Percentiles rank a stretch among this genome's conserved stretches.
These are phyloP conservation scores for Verticillium albo-atrum DNA, from an alignment of 2,329 filamentous ascomycete genomes.

Conservation along the genomic window DNA sequence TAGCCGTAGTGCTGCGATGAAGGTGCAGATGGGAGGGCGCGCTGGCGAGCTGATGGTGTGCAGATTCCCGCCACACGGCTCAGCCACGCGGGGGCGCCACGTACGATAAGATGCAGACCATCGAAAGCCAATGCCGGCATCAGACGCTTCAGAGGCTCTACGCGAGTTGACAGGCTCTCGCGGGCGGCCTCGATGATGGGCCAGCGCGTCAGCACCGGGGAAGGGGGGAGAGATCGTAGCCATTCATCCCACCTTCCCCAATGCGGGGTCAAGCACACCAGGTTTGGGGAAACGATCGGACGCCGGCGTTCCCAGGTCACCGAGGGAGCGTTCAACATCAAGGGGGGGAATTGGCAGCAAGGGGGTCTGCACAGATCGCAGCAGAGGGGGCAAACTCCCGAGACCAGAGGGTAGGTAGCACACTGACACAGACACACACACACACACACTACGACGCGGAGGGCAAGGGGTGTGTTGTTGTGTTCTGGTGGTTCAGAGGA, in stretches of 20 bases:
- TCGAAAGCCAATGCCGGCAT: not conserved
- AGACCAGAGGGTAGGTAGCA: not conserved
- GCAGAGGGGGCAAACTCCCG: not conserved
- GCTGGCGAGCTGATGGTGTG: not conserved
- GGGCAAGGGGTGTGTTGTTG: not conserved
- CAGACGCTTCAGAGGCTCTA: not conserved
- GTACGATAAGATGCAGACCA: not conserved
- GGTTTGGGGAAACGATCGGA: not conserved
- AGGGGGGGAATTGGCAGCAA: not conserved
- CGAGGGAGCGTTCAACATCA: not conserved
- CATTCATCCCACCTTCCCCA: not conserved
- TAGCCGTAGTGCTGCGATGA: not conserved
- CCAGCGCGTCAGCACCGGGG: not conserved
- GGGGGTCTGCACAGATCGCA: not conserved
- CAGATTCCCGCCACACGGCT: not conserved
- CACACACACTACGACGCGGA: not conserved
- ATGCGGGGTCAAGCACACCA: not conserved
- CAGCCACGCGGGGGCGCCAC: not conserved
- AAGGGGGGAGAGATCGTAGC: not conserved
- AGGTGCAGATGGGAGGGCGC: not conserved
- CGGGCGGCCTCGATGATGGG: not conserved
- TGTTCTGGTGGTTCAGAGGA: not conserved
- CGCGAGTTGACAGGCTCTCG: not conserved
- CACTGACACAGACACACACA: too few species aligned
- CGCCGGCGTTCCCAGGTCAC: not conserved